These are phyloP conservation scores for Fragaria iinumae DNA, from an alignment of 306 rosid genomes.

Conservation along the genomic window DNA sequence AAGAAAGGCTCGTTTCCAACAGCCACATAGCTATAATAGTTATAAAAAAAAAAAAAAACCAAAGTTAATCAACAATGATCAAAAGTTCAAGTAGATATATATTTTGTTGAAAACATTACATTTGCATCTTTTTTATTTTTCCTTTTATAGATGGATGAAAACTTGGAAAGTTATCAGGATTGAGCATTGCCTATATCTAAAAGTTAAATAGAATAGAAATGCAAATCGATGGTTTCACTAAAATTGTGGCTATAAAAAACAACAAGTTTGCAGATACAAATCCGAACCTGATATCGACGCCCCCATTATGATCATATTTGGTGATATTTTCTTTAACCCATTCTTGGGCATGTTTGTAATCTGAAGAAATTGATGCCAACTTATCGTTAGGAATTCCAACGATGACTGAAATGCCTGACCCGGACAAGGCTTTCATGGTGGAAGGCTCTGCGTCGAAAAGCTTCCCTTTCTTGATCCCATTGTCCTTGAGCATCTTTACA, in stretches of 20 bases:
- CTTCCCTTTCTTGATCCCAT: slow-evolving; percentile 61
- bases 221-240: neutral
- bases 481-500: slow-evolving; percentile 60
- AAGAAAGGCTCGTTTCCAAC: slow-evolving; percentile 88
- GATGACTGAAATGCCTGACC: slow-evolving; percentile 58
- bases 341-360: slow-evolving; percentile 30
- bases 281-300: slow-evolving; percentile 55
- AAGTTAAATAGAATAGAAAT: too few relatives aligned
- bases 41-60: too few relatives aligned
- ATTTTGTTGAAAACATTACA: neutral
- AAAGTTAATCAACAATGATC: neutral
- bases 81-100: neutral
- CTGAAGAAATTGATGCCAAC: slow-evolving; percentile 28
- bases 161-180: neutral
- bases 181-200: neutral
- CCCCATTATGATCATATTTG: slow-evolving; percentile 35
- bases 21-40: slow-evolving; percentile 46
- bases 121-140: neutral
- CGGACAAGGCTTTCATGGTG: slow-evolving; percentile 52
- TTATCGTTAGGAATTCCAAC: slow-evolving; percentile 72
- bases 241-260: neutral
- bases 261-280: neutral
- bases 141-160: neutral
- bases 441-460: slow-evolving; percentile 70
- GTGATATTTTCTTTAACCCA: slow-evolving; percentile 71